phyloP scores from a whole-genome alignment of 768 basidiomycete species.

The Termitomyces sp. region DNA sequence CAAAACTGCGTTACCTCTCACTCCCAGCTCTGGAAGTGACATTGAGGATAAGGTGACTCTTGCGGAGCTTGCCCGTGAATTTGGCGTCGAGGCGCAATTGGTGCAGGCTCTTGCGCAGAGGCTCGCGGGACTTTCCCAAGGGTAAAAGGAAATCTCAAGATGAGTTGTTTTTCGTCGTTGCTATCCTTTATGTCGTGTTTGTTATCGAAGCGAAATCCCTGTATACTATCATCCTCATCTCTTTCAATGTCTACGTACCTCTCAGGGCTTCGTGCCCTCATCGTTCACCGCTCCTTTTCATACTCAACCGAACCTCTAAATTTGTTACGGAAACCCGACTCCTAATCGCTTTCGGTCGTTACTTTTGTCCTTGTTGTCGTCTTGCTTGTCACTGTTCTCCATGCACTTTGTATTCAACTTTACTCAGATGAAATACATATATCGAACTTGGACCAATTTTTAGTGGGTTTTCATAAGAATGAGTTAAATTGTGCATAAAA shows the following conservation, averaged over 20 bases:
- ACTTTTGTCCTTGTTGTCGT: conserved; percentile 5
- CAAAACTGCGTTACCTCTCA: conserved; percentile 1
- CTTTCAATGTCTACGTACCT: background rate
- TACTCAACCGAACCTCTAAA: conserved; percentile 4
- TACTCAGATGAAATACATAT: background rate
- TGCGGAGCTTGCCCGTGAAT: conserved; percentile 65
- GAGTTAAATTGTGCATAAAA: no score
- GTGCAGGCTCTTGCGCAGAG: conserved; percentile 67
- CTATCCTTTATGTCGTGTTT: conserved; percentile 6
- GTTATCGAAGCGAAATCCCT: conserved; percentile 6
- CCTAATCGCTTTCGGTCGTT: conserved; percentile 6
- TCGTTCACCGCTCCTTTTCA: background rate
- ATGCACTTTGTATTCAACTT: conserved; percentile 5
- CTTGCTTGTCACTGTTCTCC: conserved; percentile 1
- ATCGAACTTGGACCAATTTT: background rate
- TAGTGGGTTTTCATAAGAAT: background rate
- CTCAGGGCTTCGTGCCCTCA: background rate
- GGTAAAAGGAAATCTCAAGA: background rate
- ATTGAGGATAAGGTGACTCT: conserved; percentile 24
- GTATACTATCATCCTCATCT: conserved; percentile 2
- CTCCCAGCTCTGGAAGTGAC: conserved; percentile 9
- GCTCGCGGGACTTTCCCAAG: conserved; percentile 28
- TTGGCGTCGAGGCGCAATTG: conserved; percentile 66
- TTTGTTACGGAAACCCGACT: conserved; percentile 13
- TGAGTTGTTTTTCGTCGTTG: conserved; percentile 1